Conservation (phyloP, 768 basidiomycete species). For the Asterophora parasitica region DNA sequence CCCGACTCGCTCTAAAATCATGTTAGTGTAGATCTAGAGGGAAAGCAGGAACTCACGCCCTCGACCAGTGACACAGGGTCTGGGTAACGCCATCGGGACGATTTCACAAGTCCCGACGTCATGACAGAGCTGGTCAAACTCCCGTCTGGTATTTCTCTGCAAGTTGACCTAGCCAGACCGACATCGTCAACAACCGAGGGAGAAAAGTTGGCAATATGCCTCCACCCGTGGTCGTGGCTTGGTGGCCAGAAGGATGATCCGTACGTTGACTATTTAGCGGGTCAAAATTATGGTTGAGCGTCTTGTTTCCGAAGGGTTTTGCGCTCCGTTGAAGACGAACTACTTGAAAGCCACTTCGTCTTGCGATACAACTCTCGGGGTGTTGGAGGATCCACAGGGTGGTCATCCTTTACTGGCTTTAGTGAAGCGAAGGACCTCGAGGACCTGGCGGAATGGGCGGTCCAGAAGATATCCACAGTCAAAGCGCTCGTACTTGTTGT, state of each 20-base stretch:
- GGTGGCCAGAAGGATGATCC: conserved; percentile 74
- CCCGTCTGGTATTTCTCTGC: conserved; percentile 27
- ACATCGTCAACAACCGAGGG: conserved; percentile 7
- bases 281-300: background rate
- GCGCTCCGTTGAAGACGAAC: conserved; percentile 30
- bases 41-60: too few species aligned
- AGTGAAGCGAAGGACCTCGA: conserved; percentile 68
- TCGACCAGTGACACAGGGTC: too few species aligned
- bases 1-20: too few species aligned
- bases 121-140: conserved; percentile 18
- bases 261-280: conserved; percentile 39
- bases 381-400: conserved; percentile 69
- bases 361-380: conserved; percentile 76
- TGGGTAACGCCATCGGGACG: too few species aligned
- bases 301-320: conserved; percentile 36
- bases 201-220: conserved; percentile 55
- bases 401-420: conserved; percentile 68
- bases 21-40: too few species aligned
- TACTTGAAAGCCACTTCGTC: conserved; percentile 50
- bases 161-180: conserved; percentile 33
- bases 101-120: too few species aligned
- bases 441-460: conserved; percentile 53
- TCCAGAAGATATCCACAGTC: conserved; percentile 38
- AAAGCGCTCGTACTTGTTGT: conserved; percentile 57
- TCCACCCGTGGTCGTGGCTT: conserved; percentile 86